A percentile compares a stretch with the other conserved stretches of the same genome.
Conservation (phyloP, 2,329 filamentous ascomycete species). For the Neophaeococcomyces aloes region DNA sequence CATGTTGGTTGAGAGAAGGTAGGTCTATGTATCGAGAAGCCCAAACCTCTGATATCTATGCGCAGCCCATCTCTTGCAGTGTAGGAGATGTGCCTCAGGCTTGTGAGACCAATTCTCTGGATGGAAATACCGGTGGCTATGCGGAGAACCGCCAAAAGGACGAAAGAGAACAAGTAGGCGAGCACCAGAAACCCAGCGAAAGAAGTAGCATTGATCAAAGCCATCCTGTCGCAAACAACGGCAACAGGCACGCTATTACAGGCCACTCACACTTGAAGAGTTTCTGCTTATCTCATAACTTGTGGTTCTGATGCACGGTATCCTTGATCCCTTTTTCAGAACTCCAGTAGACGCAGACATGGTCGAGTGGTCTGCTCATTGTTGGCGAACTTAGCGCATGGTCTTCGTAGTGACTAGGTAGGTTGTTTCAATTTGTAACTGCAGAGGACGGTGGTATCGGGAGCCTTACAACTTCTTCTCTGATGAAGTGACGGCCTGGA, state of each 20-base stretch:
- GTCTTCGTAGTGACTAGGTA: too few species aligned
- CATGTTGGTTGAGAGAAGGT: slow-evolving; percentile 97
- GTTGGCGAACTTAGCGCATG: background rate
- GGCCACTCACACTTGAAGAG: background rate
- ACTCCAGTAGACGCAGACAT: background rate
- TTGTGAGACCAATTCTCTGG: slow-evolving; percentile 86
- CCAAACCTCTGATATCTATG: slow-evolving; percentile 79
- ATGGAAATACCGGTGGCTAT: slow-evolving; percentile 92
- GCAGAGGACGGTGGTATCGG: too few species aligned
- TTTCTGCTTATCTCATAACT: slow-evolving; percentile 1
- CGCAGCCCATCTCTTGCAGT: slow-evolving; percentile 79
- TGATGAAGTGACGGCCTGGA: too few species aligned
- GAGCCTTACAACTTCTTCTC: too few species aligned
- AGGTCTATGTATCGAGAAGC: slow-evolving; percentile 78
- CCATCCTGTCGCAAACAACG: slow-evolving; percentile 26
- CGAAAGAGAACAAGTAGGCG: slow-evolving; percentile 81
- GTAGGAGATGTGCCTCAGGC: slow-evolving; percentile 80
- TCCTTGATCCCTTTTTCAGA: background rate
- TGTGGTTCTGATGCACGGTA: background rate
- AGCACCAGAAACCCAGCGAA: slow-evolving; percentile 78
- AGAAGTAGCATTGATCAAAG: slow-evolving; percentile 57
- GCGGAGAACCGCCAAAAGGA: slow-evolving; percentile 83
- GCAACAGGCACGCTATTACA: background rate
- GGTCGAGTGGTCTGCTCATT: background rate
- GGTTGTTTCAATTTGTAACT: too few species aligned